Conservation (phyloP, 2,329 filamentous ascomycete genomes). For the Malbranchea zuffiana region DNA sequence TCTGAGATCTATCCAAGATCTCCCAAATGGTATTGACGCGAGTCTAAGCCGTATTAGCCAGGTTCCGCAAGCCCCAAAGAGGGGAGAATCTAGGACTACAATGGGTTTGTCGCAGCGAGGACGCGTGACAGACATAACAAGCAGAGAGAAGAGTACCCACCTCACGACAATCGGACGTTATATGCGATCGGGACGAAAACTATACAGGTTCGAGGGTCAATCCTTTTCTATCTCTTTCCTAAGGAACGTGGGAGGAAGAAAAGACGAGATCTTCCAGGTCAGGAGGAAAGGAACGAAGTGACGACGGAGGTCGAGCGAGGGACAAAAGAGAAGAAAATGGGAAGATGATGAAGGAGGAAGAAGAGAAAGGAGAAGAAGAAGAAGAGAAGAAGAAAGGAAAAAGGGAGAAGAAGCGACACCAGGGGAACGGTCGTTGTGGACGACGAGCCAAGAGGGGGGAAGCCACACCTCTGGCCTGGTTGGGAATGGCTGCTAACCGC, state of each 20-base stretch:
- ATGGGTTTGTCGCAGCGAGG: neutral
- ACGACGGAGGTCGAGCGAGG: conserved; percentile 12
- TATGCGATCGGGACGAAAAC: too few species aligned
- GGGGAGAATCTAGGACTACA: neutral
- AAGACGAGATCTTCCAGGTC: conserved; percentile 31
- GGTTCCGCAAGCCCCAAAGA: too few species aligned
- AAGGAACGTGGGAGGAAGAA: conserved; percentile 34
- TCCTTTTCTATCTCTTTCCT: conserved; percentile 12
- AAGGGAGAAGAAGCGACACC: conserved; percentile 18
- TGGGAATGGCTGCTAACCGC: neutral
- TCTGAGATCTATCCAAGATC: conserved; percentile 16
- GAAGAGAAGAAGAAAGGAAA: conserved; percentile 20
- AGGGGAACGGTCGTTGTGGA: neutral
- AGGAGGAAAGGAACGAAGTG: conserved; percentile 26
- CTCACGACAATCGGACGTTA: neutral
- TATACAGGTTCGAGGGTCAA: too few species aligned
- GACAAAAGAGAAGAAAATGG: conserved; percentile 9
- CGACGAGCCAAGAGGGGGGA: neutral
- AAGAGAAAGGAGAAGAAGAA: conserved; percentile 14
- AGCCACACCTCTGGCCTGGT: neutral
- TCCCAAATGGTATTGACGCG: too few species aligned
- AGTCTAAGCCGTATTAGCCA: too few species aligned
- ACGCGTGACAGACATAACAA: neutral
- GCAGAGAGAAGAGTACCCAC: neutral
- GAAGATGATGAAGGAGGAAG: conserved; percentile 3